Evolutionary conservation across 768 basidiomycete genomes (phyloP), one percentile per base, ranked within the genome.

Genomic region (Lanmaoa pseudosensibilis): DNA sequence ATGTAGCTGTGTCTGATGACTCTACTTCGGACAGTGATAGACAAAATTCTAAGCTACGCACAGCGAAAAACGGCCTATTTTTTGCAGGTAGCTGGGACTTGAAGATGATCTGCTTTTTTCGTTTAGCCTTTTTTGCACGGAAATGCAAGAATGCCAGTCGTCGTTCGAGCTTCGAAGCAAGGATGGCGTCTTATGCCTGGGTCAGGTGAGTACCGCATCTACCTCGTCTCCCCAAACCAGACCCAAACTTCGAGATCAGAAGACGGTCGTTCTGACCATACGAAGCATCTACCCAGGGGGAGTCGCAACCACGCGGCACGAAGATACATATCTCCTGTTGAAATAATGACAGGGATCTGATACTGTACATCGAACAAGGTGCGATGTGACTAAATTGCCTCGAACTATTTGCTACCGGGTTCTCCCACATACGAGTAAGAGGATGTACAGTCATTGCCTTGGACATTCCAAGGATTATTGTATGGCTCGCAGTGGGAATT

Each of bases 391-490:
- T 21, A 16, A 5, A 9, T 10, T 21, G 2, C 46, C 46, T 43
- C 9, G 2, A 9, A 44, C 23, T 48, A 48, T 25, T 34, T 48
- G 15, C n/a, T 57, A 56, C n/a, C 56, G 49, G 48, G 32, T 34
- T 44, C 33, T 45, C 27, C 11, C 21, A 41, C 38, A 25, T 50
- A 37, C 4, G 39, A 7, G 4, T 23, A 18, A 19, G 27, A 27
- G 23, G 50, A 38, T n/a, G 40, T 41, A 23, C 36, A 45, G 6
- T 3, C 39, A 11, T 45, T 23, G 3, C 1, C 16, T 6, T 5
- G 13, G 21, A 27, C 37, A 12, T 43, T 37, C 50, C 51, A 56
- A 10, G 55, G 52, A 10, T 45, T 5, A 25, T 56, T 56, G 55
- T 16, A 13, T 6, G 55, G 41, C 7, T 55, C 34, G 34, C 55